A percentile compares a stretch with the other conserved stretches of the same genome.
phyloP scores from a whole-genome alignment of 495 filamentous ascomycete species.

The Xylaria grammica region DNA sequence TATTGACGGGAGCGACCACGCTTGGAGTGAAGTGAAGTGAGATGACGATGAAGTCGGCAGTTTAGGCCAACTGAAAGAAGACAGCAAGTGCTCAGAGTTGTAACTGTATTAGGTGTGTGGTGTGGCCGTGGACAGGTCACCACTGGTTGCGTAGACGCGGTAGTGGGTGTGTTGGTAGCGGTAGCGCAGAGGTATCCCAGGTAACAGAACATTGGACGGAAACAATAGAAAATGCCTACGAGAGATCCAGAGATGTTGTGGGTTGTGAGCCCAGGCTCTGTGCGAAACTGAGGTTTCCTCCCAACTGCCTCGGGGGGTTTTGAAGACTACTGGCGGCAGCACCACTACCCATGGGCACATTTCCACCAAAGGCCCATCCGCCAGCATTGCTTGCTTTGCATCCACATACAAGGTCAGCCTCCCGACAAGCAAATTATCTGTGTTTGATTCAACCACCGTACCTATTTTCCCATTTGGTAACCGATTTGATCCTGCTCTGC shows the following conservation, averaged over 20 bases:
- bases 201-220: not conserved
- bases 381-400: conserved; percentile 64
- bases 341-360: conserved; percentile 72
- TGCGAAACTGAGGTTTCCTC: conserved; percentile 76
- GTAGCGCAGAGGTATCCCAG: not conserved
- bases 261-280: conserved; percentile 82
- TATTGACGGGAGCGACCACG: not conserved
- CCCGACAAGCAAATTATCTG: conserved; percentile 27
- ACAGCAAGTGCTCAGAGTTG: not conserved
- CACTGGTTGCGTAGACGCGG: not conserved
- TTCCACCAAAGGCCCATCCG: conserved; percentile 74
- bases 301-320: conserved; percentile 56
- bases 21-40: not conserved
- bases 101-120: too few species aligned
- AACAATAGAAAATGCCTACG: conserved; percentile 63
- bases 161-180: not conserved
- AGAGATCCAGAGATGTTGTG: conserved; percentile 74
- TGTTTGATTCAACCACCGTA: conserved; percentile 42
- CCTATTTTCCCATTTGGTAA: conserved; percentile 79
- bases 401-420: conserved; percentile 36
- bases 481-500: conserved; percentile 68
- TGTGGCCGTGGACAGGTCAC: too few species aligned
- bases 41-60: not conserved
- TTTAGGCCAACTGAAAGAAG: not conserved
- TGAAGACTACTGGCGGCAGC: conserved; percentile 55